Evolutionary conservation across 352 stramenopile genomes (phyloP).

Genomic region (Globisporangium nunn): DNA sequence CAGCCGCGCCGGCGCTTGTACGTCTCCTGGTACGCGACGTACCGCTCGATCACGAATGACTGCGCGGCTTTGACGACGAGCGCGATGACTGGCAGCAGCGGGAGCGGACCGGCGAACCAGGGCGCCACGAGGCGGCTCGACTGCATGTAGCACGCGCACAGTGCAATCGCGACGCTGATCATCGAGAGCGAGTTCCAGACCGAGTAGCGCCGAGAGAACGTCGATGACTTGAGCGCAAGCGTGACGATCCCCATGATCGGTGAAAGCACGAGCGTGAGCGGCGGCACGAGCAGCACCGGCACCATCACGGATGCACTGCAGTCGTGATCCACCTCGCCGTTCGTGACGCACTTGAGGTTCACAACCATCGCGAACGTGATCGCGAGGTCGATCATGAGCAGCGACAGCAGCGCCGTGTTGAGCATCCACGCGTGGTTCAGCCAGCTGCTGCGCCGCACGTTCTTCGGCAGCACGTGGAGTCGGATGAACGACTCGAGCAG

Average conservation of each 20-base stretch:
- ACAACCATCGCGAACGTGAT: too few species aligned
- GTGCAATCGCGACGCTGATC: constrained; percentile 60
- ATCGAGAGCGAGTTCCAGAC: constrained; percentile 82
- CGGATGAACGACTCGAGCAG: constrained; percentile 38
- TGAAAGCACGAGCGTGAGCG: constrained; percentile 60
- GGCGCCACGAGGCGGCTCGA: constrained; percentile 65
- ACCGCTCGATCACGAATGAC: constrained; percentile 61
- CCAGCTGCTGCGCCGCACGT: constrained; percentile 44
- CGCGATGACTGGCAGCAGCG: constrained; percentile 56
- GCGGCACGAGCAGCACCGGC: constrained; percentile 59
- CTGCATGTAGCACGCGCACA: constrained; percentile 53
- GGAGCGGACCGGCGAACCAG: constrained; percentile 72
- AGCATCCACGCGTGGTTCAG: constrained; percentile 64
- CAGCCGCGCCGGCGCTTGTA: constrained; percentile 63
- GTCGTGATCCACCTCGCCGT: constrained; percentile 59
- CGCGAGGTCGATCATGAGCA: constrained; percentile 32
- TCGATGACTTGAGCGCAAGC: constrained; percentile 58
- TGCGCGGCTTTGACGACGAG: constrained; percentile 63
- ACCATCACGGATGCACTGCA: constrained; percentile 72
- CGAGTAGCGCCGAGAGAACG: constrained; percentile 62
- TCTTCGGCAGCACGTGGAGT: constrained; percentile 42
- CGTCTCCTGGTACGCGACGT: constrained; percentile 78
- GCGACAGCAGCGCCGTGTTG: constrained; percentile 45
- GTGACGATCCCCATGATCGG: constrained; percentile 73
- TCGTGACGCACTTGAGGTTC: constrained; percentile 4